These are phyloP conservation scores for Patellaria atrata DNA, from an alignment of 495 filamentous ascomycete species.

Conservation along the genomic window DNA sequence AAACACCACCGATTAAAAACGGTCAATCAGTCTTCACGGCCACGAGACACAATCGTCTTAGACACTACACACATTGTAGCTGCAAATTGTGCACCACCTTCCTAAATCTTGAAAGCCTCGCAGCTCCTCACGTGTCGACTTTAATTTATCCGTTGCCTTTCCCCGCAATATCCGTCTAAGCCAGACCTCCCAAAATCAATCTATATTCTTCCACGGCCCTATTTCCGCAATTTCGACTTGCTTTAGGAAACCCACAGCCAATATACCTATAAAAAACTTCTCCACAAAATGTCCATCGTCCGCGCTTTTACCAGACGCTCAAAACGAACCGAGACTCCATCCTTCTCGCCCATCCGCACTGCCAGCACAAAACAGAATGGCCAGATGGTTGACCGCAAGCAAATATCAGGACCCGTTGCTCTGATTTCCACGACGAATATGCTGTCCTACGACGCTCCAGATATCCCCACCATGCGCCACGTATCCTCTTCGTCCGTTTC, in stretches of 20 bases:
- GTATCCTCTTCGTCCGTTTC: slow-evolving; percentile 38
- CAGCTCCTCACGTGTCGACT: slow-evolving; percentile 2
- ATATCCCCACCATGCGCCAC: slow-evolving; percentile 36
- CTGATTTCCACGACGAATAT: slow-evolving; percentile 91
- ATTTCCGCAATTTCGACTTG: slow-evolving; percentile 10
- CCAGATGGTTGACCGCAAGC: slow-evolving; percentile 20
- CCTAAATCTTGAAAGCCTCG: no score
- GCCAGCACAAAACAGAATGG: slow-evolving; percentile 30
- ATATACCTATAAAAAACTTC: slow-evolving; percentile 29
- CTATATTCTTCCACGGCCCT: slow-evolving; percentile 12
- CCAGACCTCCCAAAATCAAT: slow-evolving; percentile 7
- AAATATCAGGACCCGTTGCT: slow-evolving; percentile 80
- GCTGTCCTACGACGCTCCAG: slow-evolving; percentile 85
- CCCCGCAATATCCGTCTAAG: slow-evolving; percentile 13
- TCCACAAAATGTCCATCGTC: slow-evolving; percentile 15
- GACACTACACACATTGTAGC: not conserved
- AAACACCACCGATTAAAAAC: slow-evolving; percentile 4
- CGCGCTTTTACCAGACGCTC: slow-evolving; percentile 17
- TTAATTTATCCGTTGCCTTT: slow-evolving; percentile 18
- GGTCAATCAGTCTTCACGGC: not conserved
- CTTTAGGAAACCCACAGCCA: slow-evolving; percentile 3
- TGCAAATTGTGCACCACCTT: no score
- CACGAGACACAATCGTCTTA: not conserved
- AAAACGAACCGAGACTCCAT: slow-evolving; percentile 11
- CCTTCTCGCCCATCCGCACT: slow-evolving; percentile 7